These are phyloP conservation scores for Ceratocystis lukuohia DNA, from an alignment of 2,329 filamentous ascomycete genomes.

Conservation along the genomic window DNA sequence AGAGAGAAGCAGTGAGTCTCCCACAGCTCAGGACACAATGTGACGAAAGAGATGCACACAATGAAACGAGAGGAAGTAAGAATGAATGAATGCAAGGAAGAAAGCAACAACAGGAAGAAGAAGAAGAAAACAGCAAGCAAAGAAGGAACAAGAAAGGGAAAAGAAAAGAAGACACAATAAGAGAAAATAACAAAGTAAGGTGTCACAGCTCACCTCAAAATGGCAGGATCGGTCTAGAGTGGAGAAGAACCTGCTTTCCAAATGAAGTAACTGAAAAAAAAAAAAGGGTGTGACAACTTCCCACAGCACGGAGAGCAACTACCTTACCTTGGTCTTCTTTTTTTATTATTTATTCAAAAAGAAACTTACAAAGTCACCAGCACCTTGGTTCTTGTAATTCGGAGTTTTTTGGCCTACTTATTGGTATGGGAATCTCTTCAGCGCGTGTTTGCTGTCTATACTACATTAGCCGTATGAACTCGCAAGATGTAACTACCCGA, in stretches of 20 bases:
- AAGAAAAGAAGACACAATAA: background rate
- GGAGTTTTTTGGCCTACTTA: too few species aligned
- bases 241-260: background rate
- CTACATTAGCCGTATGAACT: background rate
- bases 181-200: background rate
- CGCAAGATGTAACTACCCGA: background rate
- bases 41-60: background rate
- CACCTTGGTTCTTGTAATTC: too few species aligned
- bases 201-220: slow-evolving; percentile 3
- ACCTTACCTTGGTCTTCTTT: background rate
- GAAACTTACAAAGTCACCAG: background rate
- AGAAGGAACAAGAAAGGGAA: background rate
- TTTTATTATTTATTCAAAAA: background rate
- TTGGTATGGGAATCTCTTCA: background rate
- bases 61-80: background rate
- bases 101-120: background rate
- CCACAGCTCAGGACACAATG: background rate
- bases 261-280: background rate
- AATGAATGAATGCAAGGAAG: background rate
- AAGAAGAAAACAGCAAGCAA: background rate
- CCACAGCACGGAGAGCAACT: background rate
- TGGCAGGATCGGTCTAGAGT: slow-evolving; percentile 3
- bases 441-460: background rate
- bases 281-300: background rate
- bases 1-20: slow-evolving; percentile 12